Evolutionary conservation across 208 protist genomes (phyloP).

Genomic region (Wallacemonas sp.): DNA sequence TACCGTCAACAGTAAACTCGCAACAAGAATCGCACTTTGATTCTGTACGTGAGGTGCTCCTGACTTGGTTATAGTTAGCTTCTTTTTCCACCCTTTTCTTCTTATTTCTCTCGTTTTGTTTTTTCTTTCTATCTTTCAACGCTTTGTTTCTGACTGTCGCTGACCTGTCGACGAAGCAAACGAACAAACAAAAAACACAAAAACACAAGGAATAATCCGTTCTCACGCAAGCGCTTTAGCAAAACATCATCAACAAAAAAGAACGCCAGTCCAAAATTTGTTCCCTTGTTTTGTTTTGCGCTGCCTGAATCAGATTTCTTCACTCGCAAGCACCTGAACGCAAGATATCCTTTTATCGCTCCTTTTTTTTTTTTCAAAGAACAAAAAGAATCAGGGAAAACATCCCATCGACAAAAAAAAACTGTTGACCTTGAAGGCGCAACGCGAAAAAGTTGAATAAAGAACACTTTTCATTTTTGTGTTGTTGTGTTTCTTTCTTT

Average conservation of each 20-base stretch:
- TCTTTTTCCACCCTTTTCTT: not conserved
- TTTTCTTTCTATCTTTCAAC: not conserved
- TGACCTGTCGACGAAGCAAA: not conserved
- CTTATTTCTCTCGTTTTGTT: slow-evolving; percentile 14
- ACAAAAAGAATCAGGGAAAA: too few species aligned
- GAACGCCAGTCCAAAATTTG: slow-evolving; percentile 12
- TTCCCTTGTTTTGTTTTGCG: slow-evolving; percentile 17
- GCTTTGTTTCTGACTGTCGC: not conserved
- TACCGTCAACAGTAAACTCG: too few species aligned
- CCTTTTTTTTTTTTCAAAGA: slow-evolving; percentile 22
- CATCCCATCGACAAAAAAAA: too few species aligned
- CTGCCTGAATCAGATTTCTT: too few species aligned
- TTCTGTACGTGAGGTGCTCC: too few species aligned
- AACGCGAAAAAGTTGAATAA: too few species aligned
- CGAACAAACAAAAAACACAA: not conserved
- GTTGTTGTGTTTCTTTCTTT: not conserved
- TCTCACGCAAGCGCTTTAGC: not conserved
- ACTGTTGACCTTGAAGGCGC: too few species aligned
- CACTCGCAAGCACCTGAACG: too few species aligned
- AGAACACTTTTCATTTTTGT: too few species aligned
- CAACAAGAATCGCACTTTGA: too few species aligned
- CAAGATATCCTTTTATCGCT: too few species aligned
- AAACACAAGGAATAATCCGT: not conserved
- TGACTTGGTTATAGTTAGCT: too few species aligned
- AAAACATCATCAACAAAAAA: slow-evolving; percentile 4